These are phyloP conservation scores for Trichoderma sp. DNA, from an alignment of 2,329 filamentous ascomycete genomes.

Conservation along the genomic window DNA sequence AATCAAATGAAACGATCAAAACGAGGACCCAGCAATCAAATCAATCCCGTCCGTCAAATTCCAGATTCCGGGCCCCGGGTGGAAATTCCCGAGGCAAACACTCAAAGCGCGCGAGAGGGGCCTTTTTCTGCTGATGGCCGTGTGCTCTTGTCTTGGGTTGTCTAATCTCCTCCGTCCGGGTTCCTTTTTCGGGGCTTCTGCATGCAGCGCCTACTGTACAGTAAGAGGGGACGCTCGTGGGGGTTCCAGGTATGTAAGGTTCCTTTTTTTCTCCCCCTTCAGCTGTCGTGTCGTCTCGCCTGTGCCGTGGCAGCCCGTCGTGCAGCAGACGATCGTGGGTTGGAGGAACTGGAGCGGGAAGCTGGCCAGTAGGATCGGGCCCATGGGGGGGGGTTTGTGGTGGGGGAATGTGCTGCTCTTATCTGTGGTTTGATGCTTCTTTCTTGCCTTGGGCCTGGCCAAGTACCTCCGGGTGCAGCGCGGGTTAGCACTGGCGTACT, in stretches of 20 bases:
- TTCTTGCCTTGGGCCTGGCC: not conserved
- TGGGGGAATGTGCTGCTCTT: not conserved
- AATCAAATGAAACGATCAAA: not conserved
- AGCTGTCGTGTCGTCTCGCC: constrained; percentile 17
- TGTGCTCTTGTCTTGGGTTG: not conserved
- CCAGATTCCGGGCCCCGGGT: not conserved
- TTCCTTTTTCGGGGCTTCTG: not conserved
- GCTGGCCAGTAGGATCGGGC: constrained; percentile 14
- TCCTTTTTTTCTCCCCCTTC: not conserved
- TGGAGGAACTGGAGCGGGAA: not conserved
- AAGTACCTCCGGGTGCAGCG: not conserved
- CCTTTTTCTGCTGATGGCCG: not conserved
- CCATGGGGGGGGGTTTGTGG: not conserved
- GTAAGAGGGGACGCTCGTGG: constrained; percentile 4
- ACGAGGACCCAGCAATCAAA: not conserved
- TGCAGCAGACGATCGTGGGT: constrained; percentile 16
- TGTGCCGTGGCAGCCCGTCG: constrained; percentile 12
- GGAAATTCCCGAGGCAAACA: constrained; percentile 5
- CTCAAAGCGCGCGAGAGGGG: not conserved
- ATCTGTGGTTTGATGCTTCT: not conserved
- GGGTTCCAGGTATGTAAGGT: not conserved
- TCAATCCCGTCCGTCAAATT: not conserved
- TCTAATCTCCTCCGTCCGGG: not conserved
- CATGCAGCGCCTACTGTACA: not conserved
- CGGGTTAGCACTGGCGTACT: not conserved